Conservation (phyloP, 768 basidiomycete species). For the Calvatia gigantea region DNA sequence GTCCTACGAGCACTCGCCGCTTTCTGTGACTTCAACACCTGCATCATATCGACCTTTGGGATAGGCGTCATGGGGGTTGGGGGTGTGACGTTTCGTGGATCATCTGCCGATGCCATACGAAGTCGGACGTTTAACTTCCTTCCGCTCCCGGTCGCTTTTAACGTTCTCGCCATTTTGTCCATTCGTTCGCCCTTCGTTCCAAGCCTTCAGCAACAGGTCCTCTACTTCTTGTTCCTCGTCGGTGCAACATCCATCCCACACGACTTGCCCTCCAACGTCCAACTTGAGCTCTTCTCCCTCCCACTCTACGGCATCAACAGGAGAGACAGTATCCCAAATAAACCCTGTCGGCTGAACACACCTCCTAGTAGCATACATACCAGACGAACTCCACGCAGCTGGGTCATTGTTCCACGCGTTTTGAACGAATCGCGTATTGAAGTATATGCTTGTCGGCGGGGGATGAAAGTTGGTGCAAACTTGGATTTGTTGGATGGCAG, state of each 20-base stretch:
- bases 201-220: no score
- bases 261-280: background rate
- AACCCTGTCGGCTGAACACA: background rate
- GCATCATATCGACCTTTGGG: background rate
- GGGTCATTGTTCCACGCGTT: background rate
- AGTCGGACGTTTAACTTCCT: background rate
- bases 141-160: background rate
- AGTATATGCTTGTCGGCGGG: background rate
- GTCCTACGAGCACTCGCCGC: background rate
- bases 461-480: background rate
- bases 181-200: background rate
- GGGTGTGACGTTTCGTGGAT: background rate
- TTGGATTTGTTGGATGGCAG: background rate
- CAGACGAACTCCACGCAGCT: background rate
- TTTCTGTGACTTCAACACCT: background rate
- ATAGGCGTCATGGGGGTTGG: background rate
- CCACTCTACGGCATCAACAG: background rate
- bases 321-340: background rate
- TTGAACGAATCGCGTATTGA: slow-evolving; percentile 2
- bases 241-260: background rate
- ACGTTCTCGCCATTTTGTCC: background rate
- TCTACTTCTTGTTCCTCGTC: background rate
- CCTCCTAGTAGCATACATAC: background rate
- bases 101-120: background rate
- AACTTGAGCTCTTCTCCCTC: background rate